Base-by-base conservation (phyloP, 2,329 filamentous ascomycete genomes). In the Penicillium capsulatum region DNA sequence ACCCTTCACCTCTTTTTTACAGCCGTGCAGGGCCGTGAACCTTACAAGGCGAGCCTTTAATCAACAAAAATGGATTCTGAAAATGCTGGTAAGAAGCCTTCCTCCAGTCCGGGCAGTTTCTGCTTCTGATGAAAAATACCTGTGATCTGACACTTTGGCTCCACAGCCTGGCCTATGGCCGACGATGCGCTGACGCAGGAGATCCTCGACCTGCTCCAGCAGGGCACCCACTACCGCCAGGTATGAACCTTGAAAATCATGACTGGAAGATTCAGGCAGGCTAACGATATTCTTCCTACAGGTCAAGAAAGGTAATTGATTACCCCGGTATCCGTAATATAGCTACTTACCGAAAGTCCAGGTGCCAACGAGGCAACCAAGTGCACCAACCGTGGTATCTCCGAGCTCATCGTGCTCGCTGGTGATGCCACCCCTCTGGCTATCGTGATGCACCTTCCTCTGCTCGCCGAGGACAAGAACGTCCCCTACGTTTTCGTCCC, bases 361-460 rank as follows among this genome's bases (percentile, higher is more conserved):
- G 86, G 87, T 47, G 86, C 86, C 64, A 91, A 90, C 76, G 84
- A 87, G 22, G 34, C 80, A 26, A 94, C 87, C 63, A 94, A 94
- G 76, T 85, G 87, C 1, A 77, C 95, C 35, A 94, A 92, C 74
- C 84, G 91, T 55, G 90, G 91, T 71, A 89, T 91, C 48, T 81
- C 81, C 54, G 91, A 97, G 72, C 74, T 97, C 50, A 83, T 95
- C 61, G 79, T 97, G 55, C 80, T 96, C 38, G 88, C 89, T 33
- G 89, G 87, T 50, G 91, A 97, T 65, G 92, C 88, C 56, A 78
- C 80, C 42, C 90, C 90, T 29, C 77, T 96, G 36, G 85, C 88
- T 37, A 96, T 96, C 53, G 76, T 94, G 34, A 79, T 95, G 44
- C 89, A 94, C 70, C 75, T 96, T 30, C 91, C 91, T 19, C 82